Conservation (phyloP, 129 eudicot genomes). For the Arctium lappa region DNA sequence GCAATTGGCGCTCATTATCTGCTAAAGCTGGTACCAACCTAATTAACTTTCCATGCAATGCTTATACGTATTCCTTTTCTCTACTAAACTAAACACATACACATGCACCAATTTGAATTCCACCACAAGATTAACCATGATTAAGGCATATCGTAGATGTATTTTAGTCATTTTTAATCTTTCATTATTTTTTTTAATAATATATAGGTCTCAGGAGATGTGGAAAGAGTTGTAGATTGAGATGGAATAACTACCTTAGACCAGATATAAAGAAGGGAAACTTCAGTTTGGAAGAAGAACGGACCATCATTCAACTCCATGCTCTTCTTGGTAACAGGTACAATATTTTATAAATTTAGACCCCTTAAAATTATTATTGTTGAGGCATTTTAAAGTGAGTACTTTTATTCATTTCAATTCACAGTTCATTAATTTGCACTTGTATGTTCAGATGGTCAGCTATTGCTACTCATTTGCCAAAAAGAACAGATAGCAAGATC, state of each 20-base stretch:
- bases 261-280: not conserved
- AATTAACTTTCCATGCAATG: not conserved
- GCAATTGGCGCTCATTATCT: slow-evolving; percentile 5
- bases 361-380: no score
- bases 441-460: slow-evolving; percentile 51
- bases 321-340: no score
- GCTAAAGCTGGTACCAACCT: slow-evolving; percentile 2
- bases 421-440: no score
- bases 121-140: not conserved
- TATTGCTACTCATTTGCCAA: slow-evolving; percentile 58
- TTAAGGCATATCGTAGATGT: not conserved
- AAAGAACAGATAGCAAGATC: slow-evolving; percentile 61
- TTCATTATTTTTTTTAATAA: not conserved
- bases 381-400: no score
- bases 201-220: not conserved
- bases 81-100: not conserved
- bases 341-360: no score
- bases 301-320: slow-evolving; percentile 14
- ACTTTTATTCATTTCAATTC: no score
- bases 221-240: not conserved
- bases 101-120: not conserved
- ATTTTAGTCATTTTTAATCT: not conserved
- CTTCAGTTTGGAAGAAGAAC: slow-evolving; percentile 3
- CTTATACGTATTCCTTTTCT: not conserved
- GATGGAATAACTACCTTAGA: no score